phyloP scores from a whole-genome alignment of 225 moss, liverwort and hornwort species.

The Anthoceros angustus region DNA sequence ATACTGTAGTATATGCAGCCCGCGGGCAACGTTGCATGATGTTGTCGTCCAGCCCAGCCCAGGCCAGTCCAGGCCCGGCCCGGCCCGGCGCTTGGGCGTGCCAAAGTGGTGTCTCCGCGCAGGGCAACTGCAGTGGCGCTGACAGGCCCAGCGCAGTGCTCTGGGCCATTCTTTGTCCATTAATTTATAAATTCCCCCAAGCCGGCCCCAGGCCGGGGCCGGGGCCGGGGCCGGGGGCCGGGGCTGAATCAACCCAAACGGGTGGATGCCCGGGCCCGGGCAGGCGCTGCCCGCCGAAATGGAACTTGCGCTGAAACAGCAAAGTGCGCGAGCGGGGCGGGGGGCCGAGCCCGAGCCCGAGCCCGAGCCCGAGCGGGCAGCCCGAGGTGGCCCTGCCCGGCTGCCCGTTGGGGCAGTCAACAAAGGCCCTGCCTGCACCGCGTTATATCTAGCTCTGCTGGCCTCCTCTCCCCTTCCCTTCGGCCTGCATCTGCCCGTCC shows the following conservation, averaged over 20 bases:
- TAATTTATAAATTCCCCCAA: not conserved
- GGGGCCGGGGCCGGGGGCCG: not conserved
- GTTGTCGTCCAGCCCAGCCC: no score
- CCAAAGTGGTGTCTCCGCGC: no score
- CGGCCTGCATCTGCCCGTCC: not conserved
- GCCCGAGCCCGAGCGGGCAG: not conserved
- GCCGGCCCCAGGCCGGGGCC: not conserved
- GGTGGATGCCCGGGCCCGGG: not conserved
- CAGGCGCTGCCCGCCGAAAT: not conserved
- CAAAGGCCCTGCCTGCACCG: constrained; percentile 1
- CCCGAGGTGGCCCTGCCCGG: not conserved
- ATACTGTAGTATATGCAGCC: no score
- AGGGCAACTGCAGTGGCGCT: no score
- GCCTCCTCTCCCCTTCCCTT: not conserved
- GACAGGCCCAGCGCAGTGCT: no score
- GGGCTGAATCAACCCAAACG: not conserved
- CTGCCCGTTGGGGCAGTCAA: constrained; percentile 5
- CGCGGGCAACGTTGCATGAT: no score
- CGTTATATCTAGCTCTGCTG: constrained; percentile 1
- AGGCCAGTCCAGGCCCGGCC: no score
- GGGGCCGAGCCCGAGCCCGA: not conserved
- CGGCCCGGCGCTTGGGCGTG: no score
- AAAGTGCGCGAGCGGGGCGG: not conserved
- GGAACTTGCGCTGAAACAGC: not conserved
- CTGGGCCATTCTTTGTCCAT: no score